Evolutionary conservation across 75 land plant species (phyloP).

Genomic region (Larix kaempferi): DNA sequence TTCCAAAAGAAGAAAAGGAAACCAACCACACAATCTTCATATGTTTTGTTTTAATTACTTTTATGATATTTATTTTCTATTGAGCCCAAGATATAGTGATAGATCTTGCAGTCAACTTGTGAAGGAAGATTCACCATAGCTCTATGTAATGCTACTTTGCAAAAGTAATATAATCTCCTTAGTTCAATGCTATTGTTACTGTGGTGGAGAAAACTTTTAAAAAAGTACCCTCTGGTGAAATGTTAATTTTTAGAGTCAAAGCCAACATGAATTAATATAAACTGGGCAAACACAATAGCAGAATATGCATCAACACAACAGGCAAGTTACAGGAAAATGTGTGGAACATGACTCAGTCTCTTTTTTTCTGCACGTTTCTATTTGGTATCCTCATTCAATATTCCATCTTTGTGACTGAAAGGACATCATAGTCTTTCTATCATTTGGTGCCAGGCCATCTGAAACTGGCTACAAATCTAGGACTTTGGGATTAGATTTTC

Average conservation of each 20-base stretch:
- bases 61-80: too few relatives aligned
- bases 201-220: background rate
- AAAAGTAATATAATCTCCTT: background rate
- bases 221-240: background rate
- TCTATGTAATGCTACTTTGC: background rate
- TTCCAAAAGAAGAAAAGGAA: too few relatives aligned
- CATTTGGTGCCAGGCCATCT: background rate
- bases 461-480: background rate
- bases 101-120: too few relatives aligned
- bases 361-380: background rate
- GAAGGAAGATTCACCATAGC: background rate
- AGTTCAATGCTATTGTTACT: background rate
- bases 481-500: background rate
- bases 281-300: background rate
- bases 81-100: too few relatives aligned
- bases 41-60: too few relatives aligned
- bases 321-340: background rate
- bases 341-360: background rate
- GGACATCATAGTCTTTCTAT: background rate
- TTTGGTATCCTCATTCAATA: background rate
- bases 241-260: too few relatives aligned
- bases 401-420: background rate
- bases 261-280: background rate
- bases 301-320: background rate
- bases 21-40: too few relatives aligned